Percentiles rank a stretch among this genome's conserved stretches.
phyloP scores from a whole-genome alignment of 2,329 filamentous ascomycete species.

The Aureobasidium vineae region DNA sequence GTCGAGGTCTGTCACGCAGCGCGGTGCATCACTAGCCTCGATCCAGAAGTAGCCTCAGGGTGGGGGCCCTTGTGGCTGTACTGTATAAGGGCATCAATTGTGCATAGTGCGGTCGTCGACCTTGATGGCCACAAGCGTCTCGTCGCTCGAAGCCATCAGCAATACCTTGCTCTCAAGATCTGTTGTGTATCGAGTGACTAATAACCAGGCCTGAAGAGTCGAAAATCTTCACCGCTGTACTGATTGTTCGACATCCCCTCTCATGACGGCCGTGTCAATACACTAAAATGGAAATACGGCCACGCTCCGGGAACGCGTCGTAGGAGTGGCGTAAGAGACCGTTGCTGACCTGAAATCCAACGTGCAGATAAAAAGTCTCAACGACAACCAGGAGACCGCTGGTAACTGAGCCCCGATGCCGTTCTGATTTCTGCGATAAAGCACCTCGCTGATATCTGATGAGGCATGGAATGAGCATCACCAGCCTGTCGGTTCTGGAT shows the following conservation, averaged over 20 bases:
- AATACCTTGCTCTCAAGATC: neutral
- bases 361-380: slow-evolving; percentile 24
- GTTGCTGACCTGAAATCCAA: slow-evolving; percentile 10
- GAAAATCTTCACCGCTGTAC: neutral
- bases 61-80: neutral
- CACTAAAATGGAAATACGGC: slow-evolving; percentile 11
- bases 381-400: slow-evolving; percentile 11
- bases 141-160: neutral
- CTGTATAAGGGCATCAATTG: neutral
- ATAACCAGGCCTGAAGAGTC: neutral
- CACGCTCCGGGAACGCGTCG: slow-evolving; percentile 6
- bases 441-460: slow-evolving; percentile 8
- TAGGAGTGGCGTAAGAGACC: slow-evolving; percentile 6
- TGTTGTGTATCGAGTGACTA: neutral
- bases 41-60: slow-evolving; percentile 1
- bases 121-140: neutral
- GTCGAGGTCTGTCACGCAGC: neutral
- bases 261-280: neutral
- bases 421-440: neutral
- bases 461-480: neutral
- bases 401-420: neutral
- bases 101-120: neutral
- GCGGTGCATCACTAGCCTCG: slow-evolving; percentile 19
- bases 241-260: neutral
- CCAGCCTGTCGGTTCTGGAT: slow-evolving; percentile 1